phyloP scores from a whole-genome alignment of 2,329 filamentous ascomycete genomes.

The Lecanicillium sp. region DNA sequence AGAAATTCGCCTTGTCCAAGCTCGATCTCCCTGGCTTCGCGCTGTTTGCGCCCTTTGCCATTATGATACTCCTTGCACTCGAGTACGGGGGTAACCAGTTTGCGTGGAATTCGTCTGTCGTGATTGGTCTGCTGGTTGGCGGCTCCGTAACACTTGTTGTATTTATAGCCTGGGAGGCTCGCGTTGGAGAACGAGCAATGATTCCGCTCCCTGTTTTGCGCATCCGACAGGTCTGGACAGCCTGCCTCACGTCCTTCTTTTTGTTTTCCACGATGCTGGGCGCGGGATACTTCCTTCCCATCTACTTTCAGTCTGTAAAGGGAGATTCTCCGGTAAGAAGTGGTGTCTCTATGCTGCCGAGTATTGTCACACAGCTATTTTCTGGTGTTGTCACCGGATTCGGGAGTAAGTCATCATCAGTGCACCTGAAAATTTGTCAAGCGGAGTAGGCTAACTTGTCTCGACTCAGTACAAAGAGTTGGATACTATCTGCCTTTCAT shows the following conservation, averaged over 20 bases:
- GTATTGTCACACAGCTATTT: conserved; percentile 17
- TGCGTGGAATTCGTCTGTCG: conserved; percentile 33
- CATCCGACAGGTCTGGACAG: conserved; percentile 33
- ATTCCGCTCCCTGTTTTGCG: conserved; percentile 35
- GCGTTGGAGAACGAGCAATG: conserved; percentile 38
- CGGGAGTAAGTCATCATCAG: background rate
- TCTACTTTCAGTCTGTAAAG: conserved; percentile 43
- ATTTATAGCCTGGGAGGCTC: conserved; percentile 38
- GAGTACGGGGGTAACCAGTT: conserved; percentile 41
- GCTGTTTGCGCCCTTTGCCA: conserved; percentile 35
- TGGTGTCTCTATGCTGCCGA: conserved; percentile 20
- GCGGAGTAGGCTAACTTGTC: no score
- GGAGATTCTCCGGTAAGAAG: conserved; percentile 19
- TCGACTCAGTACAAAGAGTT: conserved; percentile 16
- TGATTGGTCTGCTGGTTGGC: conserved; percentile 38
- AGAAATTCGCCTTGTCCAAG: conserved; percentile 16
- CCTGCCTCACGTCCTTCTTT: conserved; percentile 31
- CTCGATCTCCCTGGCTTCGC: conserved; percentile 37
- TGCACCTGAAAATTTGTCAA: background rate
- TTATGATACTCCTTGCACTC: conserved; percentile 42
- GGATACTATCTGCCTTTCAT: conserved; percentile 38
- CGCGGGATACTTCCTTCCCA: conserved; percentile 37
- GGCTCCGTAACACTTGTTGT: conserved; percentile 26
- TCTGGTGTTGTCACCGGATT: conserved; percentile 15
- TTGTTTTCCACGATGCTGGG: conserved; percentile 36